Evolutionary conservation across 2,329 filamentous ascomycete genomes (phyloP).

Genomic region (Blumeria graminis): DNA sequence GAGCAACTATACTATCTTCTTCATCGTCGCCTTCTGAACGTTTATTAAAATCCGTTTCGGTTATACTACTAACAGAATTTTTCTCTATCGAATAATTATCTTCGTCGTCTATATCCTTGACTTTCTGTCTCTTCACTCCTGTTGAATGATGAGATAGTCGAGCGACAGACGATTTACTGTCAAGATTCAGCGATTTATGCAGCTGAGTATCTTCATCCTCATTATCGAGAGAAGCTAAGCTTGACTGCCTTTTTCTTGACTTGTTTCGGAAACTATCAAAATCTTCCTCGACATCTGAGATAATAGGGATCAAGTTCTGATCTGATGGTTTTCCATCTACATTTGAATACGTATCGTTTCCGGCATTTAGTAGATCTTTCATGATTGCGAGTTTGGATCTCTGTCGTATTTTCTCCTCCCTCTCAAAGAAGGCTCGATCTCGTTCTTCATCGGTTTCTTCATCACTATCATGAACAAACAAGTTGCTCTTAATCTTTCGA

Average conservation of each 20-base stretch:
- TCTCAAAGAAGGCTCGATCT: slow-evolving; percentile 50
- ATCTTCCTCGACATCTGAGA: too few relatives aligned
- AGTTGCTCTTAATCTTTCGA: slow-evolving; percentile 57
- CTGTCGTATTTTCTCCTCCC: slow-evolving; percentile 43
- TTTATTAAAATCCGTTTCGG: slow-evolving; percentile 2
- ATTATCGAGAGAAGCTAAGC: too few relatives aligned
- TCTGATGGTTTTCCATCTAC: too few relatives aligned
- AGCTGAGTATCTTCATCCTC: too few relatives aligned
- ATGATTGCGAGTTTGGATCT: slow-evolving; percentile 16
- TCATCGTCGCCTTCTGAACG: slow-evolving; percentile 17
- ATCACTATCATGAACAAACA: slow-evolving; percentile 64
- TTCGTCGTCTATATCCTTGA: slow-evolving; percentile 12
- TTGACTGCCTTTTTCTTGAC: too few relatives aligned
- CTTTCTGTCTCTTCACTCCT: slow-evolving; percentile 17
- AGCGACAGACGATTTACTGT: too few relatives aligned
- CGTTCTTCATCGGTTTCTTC: slow-evolving; percentile 69
- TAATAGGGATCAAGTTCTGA: too few relatives aligned
- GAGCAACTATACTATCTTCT: slow-evolving; percentile 18
- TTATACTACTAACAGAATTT: not conserved
- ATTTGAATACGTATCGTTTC: slow-evolving; percentile 1
- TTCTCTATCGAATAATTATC: slow-evolving; percentile 1
- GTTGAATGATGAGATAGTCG: slow-evolving; percentile 5
- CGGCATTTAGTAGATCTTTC: slow-evolving; percentile 12
- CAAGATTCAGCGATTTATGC: too few relatives aligned
- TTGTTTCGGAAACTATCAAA: too few relatives aligned